phyloP scores from a whole-genome alignment of 257 asterid species.

The Marsdenia floribunda region DNA sequence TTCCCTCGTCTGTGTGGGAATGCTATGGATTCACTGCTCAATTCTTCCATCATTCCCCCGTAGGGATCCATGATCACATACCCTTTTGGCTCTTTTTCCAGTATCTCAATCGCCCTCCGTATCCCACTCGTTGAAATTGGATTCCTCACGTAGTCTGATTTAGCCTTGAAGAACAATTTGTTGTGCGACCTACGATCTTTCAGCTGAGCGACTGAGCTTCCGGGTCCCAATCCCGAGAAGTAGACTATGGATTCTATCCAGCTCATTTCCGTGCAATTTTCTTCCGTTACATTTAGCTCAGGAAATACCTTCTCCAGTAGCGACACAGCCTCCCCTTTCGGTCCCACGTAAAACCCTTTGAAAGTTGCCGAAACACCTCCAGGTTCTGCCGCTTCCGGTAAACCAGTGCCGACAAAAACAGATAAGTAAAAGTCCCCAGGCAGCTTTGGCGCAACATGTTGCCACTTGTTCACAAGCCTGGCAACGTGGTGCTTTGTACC shows the following conservation, averaged over 20 bases:
- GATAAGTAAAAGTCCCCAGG: conserved; percentile 46
- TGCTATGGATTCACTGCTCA: conserved; percentile 46
- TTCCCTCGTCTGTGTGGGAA: conserved; percentile 77
- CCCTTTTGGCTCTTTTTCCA: conserved; percentile 57
- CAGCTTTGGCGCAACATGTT: conserved; percentile 44
- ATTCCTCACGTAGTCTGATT: conserved; percentile 55
- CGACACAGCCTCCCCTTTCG: conserved; percentile 28
- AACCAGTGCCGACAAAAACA: conserved; percentile 41
- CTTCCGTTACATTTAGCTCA: conserved; percentile 28
- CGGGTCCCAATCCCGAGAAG: conserved; percentile 45
- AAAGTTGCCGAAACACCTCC: conserved; percentile 51
- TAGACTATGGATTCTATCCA: conserved; percentile 64
- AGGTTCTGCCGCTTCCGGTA: conserved; percentile 23
- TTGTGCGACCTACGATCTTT: conserved; percentile 35
- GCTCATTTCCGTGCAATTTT: conserved; percentile 51
- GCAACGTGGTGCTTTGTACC: conserved; percentile 28
- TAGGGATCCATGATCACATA: conserved; percentile 64
- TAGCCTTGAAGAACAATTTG: conserved; percentile 60
- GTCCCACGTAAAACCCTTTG: conserved; percentile 57
- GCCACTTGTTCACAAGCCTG: conserved; percentile 52
- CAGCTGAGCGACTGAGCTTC: conserved; percentile 26
- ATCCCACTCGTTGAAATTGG: conserved; percentile 37
- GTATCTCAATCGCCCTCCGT: conserved; percentile 19
- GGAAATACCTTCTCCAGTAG: conserved; percentile 33
- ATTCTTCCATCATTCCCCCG: conserved; percentile 60